A percentile compares a stretch with the other conserved stretches of the same genome.
Evolutionary conservation across 257 asterid species (phyloP).

Genomic region (Fraxinus cuspidata): DNA sequence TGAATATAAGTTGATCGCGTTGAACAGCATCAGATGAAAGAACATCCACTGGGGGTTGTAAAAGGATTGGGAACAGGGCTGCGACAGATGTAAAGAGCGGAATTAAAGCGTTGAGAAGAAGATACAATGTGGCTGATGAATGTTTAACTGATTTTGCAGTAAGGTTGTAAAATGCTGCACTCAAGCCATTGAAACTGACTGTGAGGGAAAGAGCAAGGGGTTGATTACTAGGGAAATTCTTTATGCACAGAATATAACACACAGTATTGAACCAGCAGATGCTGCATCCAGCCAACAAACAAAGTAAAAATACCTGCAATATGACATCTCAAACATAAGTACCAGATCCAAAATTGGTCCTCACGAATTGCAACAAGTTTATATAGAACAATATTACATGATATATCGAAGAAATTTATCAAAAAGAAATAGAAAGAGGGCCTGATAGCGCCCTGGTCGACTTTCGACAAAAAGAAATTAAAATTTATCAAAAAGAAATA

Average conservation of each 20-base stretch:
- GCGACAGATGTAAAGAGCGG: slow-evolving; percentile 63
- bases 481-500: no score
- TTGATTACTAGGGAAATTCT: slow-evolving; percentile 65
- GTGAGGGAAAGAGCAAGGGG: slow-evolving; percentile 95
- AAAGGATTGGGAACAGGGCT: slow-evolving; percentile 63
- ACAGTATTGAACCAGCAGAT: slow-evolving; percentile 96
- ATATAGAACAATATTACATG: no score
- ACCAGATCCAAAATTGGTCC: no score
- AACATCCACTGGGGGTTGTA: slow-evolving; percentile 50
- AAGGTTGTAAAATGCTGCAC: slow-evolving; percentile 88
- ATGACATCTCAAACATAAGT: background rate
- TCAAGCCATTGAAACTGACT: slow-evolving; percentile 80
- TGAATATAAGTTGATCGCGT: slow-evolving; percentile 63
- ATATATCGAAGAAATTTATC: no score
- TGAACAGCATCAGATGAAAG: slow-evolving; percentile 39
- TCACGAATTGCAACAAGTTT: no score
- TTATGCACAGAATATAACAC: slow-evolving; percentile 88
- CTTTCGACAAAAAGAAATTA: no score
- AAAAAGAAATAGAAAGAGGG: no score
- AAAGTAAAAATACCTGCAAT: slow-evolving; percentile 68
- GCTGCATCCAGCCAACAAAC: slow-evolving; percentile 87
- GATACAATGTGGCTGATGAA: slow-evolving; percentile 59
- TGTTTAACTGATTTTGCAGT: slow-evolving; percentile 57
- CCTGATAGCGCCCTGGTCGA: no score
- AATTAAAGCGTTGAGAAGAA: slow-evolving; percentile 71